Evolutionary conservation across 305 asterid species (phyloP).

Genomic region (Ajuga reptans): DNA sequence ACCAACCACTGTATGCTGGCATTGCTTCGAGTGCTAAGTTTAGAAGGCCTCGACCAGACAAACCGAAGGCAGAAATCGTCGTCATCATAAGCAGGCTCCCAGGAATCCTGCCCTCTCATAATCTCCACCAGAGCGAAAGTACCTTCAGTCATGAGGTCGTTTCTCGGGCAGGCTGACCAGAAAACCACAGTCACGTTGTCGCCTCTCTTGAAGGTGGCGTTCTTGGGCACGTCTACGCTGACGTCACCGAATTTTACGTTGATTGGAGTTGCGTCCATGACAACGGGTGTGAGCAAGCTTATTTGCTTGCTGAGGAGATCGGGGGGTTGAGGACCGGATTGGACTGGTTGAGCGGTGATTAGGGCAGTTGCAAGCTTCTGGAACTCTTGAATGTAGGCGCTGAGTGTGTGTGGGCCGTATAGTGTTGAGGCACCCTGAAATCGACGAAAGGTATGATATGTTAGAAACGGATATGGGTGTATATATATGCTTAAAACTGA

Average conservation of each 20-base stretch:
- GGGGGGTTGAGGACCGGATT: constrained; percentile 80
- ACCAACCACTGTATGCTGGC: constrained; percentile 80
- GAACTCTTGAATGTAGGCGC: constrained; percentile 85
- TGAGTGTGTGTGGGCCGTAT: constrained; percentile 83
- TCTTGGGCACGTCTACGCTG: constrained; percentile 59
- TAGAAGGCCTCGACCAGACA: constrained; percentile 78
- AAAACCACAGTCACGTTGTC: constrained; percentile 59
- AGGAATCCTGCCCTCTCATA: constrained; percentile 51
- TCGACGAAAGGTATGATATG: too few species aligned
- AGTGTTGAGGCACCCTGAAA: constrained; percentile 91
- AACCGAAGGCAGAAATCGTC: constrained; percentile 85
- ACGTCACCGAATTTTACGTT: constrained; percentile 69
- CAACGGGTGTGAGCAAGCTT: constrained; percentile 65
- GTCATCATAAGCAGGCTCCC: constrained; percentile 84
- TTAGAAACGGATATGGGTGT: too few species aligned
- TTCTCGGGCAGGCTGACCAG: constrained; percentile 91
- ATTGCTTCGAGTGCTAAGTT: constrained; percentile 62
- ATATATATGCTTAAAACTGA: too few species aligned
- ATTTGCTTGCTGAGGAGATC: constrained; percentile 70
- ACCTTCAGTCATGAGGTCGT: constrained; percentile 96
- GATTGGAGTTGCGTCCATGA: constrained; percentile 62
- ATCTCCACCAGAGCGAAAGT: constrained; percentile 89
- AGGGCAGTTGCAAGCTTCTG: constrained; percentile 70
- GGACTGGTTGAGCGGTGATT: constrained; percentile 38
- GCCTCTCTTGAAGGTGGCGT: constrained; percentile 61